phyloP scores from a whole-genome alignment of 2,329 filamentous ascomycete genomes.

The Rugonectria rugulosa region DNA sequence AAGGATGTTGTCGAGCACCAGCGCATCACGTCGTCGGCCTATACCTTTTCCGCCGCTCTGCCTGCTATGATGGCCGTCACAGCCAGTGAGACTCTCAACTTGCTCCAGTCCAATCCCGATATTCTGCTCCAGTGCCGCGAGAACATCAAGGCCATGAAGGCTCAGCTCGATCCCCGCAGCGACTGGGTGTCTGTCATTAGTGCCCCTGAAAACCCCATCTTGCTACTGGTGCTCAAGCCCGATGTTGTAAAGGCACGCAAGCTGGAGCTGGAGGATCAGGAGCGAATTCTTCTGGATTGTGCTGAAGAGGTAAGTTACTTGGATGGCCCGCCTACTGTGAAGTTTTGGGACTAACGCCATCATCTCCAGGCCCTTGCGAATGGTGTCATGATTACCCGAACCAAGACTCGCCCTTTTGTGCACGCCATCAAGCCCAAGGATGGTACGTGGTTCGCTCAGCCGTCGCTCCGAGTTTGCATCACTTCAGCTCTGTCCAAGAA shows the following conservation, averaged over 20 bases:
- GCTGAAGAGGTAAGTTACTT: conserved; percentile 86
- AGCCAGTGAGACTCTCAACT: conserved; percentile 85
- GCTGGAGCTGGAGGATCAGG: conserved; percentile 78
- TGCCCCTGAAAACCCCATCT: conserved; percentile 82
- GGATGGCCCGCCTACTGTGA: conserved; percentile 8
- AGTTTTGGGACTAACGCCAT: background rate
- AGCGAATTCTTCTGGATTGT: conserved; percentile 83
- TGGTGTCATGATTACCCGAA: conserved; percentile 84
- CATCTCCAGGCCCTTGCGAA: conserved; percentile 77
- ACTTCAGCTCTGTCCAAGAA: conserved; percentile 89
- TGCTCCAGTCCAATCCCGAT: conserved; percentile 88
- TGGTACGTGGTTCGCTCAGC: conserved; percentile 72
- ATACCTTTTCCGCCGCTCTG: conserved; percentile 94
- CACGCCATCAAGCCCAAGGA: conserved; percentile 72
- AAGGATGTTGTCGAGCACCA: conserved; percentile 96
- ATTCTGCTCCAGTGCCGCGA: conserved; percentile 81
- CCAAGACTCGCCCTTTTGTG: conserved; percentile 79
- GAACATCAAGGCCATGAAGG: conserved; percentile 84
- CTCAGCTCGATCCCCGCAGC: conserved; percentile 88
- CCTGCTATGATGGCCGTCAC: conserved; percentile 96
- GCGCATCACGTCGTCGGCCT: conserved; percentile 88
- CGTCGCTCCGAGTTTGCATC: conserved; percentile 90
- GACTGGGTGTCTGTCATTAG: conserved; percentile 92
- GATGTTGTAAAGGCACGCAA: conserved; percentile 78
- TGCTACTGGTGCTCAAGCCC: conserved; percentile 83